Conservation (phyloP, 371 early-diverging fungal genomes). For the Haplosporangium sp. region DNA sequence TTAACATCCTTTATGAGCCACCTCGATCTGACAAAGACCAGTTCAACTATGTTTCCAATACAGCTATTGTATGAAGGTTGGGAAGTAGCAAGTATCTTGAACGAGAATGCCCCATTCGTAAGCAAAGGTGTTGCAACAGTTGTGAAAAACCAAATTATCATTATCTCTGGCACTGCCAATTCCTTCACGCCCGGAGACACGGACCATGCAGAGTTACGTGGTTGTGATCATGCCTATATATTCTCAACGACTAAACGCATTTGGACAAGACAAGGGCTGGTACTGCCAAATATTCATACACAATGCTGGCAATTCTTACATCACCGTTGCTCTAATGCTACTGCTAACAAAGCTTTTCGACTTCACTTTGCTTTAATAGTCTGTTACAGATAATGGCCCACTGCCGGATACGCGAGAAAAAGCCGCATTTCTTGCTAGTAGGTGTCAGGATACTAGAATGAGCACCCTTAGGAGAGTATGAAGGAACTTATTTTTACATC, state of each 20-base stretch:
- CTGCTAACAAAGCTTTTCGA: background rate
- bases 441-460: background rate
- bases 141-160: constrained; percentile 26
- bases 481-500: no score
- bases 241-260: constrained; percentile 21
- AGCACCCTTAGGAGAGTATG: background rate
- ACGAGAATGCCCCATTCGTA: constrained; percentile 49
- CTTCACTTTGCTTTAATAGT: constrained; percentile 3
- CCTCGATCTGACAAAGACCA: constrained; percentile 32
- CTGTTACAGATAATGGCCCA: constrained; percentile 14
- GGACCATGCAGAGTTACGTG: constrained; percentile 20
- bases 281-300: background rate
- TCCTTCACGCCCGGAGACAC: constrained; percentile 48
- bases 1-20: constrained; percentile 31
- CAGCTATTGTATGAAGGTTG: constrained; percentile 35
- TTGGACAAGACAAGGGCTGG: constrained; percentile 39
- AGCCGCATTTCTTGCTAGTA: constrained; percentile 49
- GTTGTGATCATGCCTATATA: constrained; percentile 47
- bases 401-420: constrained; percentile 48
- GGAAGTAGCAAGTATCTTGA: constrained; percentile 22
- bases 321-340: background rate
- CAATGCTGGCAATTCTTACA: background rate
- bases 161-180: constrained; percentile 50
- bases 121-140: constrained; percentile 41
- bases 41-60: constrained; percentile 32